Percentiles rank a stretch among this genome's conserved stretches.
phyloP scores from a whole-genome alignment of 108 stramenopile species.

The Conticribra guillardii region DNA sequence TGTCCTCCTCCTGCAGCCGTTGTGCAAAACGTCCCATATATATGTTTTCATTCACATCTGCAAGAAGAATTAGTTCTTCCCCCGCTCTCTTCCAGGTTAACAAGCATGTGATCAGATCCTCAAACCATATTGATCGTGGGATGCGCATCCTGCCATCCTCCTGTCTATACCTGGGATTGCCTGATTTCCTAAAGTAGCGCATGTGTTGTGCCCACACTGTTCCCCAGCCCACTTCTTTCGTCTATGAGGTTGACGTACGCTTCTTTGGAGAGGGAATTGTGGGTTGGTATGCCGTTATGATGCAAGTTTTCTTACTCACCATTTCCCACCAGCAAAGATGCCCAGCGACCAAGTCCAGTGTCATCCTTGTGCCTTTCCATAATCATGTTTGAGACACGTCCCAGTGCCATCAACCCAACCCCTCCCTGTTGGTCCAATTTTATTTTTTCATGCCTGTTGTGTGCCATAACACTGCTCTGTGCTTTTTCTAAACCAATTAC shows the following conservation, averaged over 20 bases:
- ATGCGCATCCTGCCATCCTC: background rate
- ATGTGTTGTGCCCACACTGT: background rate
- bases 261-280: background rate
- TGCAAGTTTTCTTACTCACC: background rate
- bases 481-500: no score
- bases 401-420: background rate
- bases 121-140: background rate
- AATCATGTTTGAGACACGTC: background rate
- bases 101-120: no score
- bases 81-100: background rate
- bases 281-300: slow-evolving; percentile 4
- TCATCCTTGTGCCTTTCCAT: background rate
- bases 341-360: background rate
- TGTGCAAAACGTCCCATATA: background rate
- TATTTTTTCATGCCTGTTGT: background rate
- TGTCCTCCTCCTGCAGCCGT: background rate
- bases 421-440: background rate
- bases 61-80: background rate
- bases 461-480: background rate
- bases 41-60: background rate
- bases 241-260: background rate
- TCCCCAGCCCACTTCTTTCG: background rate
- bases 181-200: background rate
- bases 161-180: background rate
- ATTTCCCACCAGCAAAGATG: slow-evolving; percentile 4